phyloP scores from a whole-genome alignment of 202 grass and related monocot species.

The Musa balbisiana region DNA sequence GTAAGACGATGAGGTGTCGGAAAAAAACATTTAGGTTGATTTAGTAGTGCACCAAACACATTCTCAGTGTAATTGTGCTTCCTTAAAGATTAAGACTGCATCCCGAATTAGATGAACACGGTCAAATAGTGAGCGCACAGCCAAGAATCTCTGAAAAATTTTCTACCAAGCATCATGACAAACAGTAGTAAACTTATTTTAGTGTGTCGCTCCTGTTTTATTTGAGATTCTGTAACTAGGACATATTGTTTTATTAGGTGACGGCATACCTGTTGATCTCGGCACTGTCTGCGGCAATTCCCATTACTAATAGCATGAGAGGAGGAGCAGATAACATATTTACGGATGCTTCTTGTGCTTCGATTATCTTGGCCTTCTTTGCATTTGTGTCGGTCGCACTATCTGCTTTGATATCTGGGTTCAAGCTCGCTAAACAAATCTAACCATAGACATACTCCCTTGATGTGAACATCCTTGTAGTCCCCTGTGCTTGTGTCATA shows the following conservation, averaged over 20 bases:
- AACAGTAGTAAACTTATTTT: background rate
- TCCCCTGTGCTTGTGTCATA: too few species aligned
- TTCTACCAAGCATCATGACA: background rate
- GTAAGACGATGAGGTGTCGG: too few species aligned
- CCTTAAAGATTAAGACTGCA: too few species aligned
- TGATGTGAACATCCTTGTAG: background rate
- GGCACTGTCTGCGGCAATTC: conserved; percentile 75
- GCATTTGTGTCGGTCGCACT: conserved; percentile 64
- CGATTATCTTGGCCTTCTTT: conserved; percentile 85
- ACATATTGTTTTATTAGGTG: conserved; percentile 23
- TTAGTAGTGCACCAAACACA: too few species aligned
- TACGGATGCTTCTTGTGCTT: conserved; percentile 64
- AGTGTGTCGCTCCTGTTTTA: background rate
- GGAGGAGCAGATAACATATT: conserved; percentile 57
- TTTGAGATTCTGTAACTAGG: background rate
- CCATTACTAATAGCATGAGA: conserved; percentile 66
- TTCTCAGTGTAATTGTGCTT: too few species aligned
- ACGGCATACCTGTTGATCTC: conserved; percentile 72
- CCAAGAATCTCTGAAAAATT: too few species aligned
- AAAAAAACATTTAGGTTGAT: too few species aligned
- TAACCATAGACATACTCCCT: conserved; percentile 29
- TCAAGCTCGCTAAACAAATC: conserved; percentile 62
- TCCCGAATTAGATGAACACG: too few species aligned
- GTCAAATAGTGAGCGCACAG: too few species aligned
- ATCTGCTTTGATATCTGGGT: conserved; percentile 64